Evolutionary conservation across 2,329 filamentous ascomycete genomes (phyloP).

Genomic region (Arthrobotrys musiformis): DNA sequence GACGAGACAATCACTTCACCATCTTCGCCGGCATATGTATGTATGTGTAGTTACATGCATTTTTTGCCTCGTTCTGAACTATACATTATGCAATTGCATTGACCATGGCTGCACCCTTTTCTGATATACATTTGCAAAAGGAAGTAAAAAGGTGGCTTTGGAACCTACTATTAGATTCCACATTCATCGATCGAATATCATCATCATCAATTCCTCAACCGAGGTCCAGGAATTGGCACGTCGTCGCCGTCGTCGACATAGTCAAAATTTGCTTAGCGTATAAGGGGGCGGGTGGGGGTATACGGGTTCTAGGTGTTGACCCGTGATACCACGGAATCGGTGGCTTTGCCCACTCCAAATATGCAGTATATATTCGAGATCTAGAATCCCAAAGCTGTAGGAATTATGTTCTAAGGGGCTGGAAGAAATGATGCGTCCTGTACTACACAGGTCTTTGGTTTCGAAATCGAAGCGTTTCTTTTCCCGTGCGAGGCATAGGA

Average conservation of each 20-base stretch:
- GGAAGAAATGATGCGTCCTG: neutral
- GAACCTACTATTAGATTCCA: neutral
- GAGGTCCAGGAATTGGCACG: neutral
- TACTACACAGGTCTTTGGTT: neutral
- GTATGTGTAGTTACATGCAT: no score
- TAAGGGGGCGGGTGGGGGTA: neutral
- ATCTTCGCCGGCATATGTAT: no score
- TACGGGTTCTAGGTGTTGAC: neutral
- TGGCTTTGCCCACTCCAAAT: neutral
- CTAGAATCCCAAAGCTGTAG: neutral
- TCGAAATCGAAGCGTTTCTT: neutral
- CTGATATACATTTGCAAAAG: neutral
- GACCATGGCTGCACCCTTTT: neutral
- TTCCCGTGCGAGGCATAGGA: neutral
- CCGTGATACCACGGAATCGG: constrained; percentile 6
- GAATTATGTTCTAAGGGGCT: neutral
- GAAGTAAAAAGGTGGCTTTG: neutral
- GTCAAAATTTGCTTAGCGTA: neutral
- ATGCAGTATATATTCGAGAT: neutral
- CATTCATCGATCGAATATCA: no score
- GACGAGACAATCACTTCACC: neutral
- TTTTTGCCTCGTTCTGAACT: neutral
- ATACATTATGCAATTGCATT: neutral
- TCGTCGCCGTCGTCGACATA: neutral
- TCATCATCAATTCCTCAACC: neutral